Evolutionary conservation across 208 protist species (phyloP), one percentile per base, ranked within the genome.

Genomic region (Willaertia magna): DNA sequence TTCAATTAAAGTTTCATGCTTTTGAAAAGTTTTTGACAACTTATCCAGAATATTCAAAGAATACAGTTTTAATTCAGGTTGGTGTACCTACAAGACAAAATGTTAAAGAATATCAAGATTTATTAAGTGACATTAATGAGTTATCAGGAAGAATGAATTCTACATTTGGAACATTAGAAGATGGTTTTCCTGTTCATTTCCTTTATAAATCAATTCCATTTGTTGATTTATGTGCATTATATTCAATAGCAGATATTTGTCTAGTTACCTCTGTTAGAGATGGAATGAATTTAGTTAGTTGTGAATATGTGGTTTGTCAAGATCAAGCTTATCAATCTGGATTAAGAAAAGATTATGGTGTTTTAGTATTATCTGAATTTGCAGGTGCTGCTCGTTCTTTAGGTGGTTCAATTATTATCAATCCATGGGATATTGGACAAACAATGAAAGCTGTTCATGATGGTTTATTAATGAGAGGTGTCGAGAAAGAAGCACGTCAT

Each of bases 81-180:
- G 93, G 92, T 12, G 91, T 96, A 6, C 93, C 93, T 1, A 92
- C 93, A 18, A 87, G 93, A 48, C 86, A 88, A 26, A 92, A 93
- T 49, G 92, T 94, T 4, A 88, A 94, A 6, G 91, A 94, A 82
- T 95, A 95, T 55, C 83, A 92, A 86, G 85, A 90, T n/a, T 87
- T 95, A 39, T 86, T 87, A 14, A 83, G 84, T 26, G 81, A 92
- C 6, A 90, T 93, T 0, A 90, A 95, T 49, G 88, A 90, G 74
- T 46, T 93, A 0, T 92, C 95, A 14, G 93, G 93, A 34, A 76
- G 90, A 34, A 94, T 95, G 85, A 95, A 95, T 89, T 90, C 90
- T 43, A 30, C 87, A 42, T 95, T 92, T 86, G 93, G 93, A 47
- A 87, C 86, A 22, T 61, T 93, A 20, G 90, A 87, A 12, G 79